These are phyloP conservation scores for Lachnellula arida DNA, from an alignment of 2,329 filamentous ascomycete genomes.

Conservation along the genomic window DNA sequence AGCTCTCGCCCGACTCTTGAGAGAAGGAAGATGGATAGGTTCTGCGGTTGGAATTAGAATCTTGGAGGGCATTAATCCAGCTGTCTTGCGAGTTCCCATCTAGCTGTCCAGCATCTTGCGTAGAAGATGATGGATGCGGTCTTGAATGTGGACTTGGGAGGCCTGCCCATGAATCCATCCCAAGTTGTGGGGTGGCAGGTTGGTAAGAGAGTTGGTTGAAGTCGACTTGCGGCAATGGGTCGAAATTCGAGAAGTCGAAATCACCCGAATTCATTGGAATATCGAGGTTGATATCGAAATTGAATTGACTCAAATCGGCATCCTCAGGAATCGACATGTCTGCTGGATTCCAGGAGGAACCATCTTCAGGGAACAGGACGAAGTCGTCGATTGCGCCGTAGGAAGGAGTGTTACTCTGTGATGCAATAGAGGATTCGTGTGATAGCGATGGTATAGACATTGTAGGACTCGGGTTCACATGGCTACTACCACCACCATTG, in stretches of 20 bases:
- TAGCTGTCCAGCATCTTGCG: not conserved
- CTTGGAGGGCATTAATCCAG: too few relatives aligned
- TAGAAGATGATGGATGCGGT: not conserved
- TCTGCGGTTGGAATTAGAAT: too few relatives aligned
- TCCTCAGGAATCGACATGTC: slow-evolving; percentile 15
- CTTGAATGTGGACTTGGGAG: not conserved
- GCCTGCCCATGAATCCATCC: not conserved
- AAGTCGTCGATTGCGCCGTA: slow-evolving; percentile 28
- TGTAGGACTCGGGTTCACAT: slow-evolving; percentile 13
- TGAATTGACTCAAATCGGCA: slow-evolving; percentile 21
- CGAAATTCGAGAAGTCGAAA: not conserved
- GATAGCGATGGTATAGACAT: slow-evolving; percentile 11
- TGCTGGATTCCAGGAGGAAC: slow-evolving; percentile 20
- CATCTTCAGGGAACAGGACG: slow-evolving; percentile 28
- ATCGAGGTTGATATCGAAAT: slow-evolving; percentile 21
- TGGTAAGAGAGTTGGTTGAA: not conserved
- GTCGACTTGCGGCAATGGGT: not conserved
- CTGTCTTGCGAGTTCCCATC: too few relatives aligned
- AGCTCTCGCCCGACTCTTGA: not conserved
- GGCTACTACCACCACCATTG: slow-evolving; percentile 3
- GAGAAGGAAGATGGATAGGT: too few relatives aligned
- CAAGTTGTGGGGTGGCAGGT: not conserved
- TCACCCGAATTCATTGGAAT: not conserved
- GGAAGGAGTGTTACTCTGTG: slow-evolving; percentile 14
- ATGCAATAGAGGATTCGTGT: slow-evolving; percentile 10